A percentile compares a stretch with the other conserved stretches of the same genome.
phyloP scores from a whole-genome alignment of 176 grass and related monocot genomes.

The Oryza meridionalis region DNA sequence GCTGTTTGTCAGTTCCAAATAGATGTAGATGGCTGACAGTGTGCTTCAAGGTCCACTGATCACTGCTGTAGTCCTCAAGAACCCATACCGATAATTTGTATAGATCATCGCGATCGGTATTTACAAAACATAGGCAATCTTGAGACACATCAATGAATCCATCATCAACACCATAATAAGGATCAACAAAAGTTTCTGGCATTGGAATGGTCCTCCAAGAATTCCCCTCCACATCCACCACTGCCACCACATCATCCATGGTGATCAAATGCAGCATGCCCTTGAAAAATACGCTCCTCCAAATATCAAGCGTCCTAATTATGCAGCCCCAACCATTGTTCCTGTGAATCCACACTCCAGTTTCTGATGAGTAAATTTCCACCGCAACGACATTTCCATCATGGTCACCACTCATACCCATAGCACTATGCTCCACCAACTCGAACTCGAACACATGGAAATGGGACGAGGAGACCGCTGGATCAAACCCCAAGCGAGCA shows the following conservation, averaged over 20 bases:
- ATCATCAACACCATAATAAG: background rate
- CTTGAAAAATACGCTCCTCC: background rate
- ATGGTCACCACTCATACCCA: background rate
- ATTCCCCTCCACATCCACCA: slow-evolving; percentile 4
- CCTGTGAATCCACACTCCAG: background rate
- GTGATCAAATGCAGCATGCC: background rate
- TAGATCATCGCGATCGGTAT: background rate
- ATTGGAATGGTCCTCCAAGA: slow-evolving; percentile 4
- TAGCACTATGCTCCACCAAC: background rate
- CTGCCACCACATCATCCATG: background rate
- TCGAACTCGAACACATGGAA: slow-evolving; percentile 13
- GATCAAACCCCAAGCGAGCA: slow-evolving; percentile 3
- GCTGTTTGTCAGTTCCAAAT: background rate
- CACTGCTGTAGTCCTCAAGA: background rate
- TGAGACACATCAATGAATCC: background rate
- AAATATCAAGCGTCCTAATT: background rate
- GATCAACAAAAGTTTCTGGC: background rate
- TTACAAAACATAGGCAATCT: background rate
- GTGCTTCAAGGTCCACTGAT: background rate
- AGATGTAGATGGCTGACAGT: background rate
- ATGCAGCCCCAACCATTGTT: background rate
- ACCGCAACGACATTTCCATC: background rate
- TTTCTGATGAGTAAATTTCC: background rate
- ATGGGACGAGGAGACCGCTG: background rate
- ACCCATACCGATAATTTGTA: background rate